These are phyloP conservation scores for Coprinopsis cinerea DNA, from an alignment of 768 basidiomycete species.

Conservation along the genomic window DNA sequence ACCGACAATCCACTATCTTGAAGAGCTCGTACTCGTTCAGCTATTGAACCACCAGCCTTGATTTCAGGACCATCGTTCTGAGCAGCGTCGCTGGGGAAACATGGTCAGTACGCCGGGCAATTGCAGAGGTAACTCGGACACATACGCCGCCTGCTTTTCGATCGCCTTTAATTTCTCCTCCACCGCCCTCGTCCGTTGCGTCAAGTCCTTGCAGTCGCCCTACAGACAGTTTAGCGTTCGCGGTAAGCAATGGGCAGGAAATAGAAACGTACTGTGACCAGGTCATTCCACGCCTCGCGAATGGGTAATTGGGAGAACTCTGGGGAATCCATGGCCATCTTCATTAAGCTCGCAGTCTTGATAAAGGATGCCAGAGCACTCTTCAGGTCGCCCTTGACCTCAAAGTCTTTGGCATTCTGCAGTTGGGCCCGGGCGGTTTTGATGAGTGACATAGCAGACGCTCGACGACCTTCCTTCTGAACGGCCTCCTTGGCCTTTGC, in stretches of 20 bases:
- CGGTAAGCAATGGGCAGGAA: constrained; percentile 2
- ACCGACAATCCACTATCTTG: constrained; percentile 66
- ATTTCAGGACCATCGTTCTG: constrained; percentile 31
- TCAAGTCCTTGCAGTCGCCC: constrained; percentile 35
- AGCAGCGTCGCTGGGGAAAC: constrained; percentile 13
- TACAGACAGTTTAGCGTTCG: constrained; percentile 13
- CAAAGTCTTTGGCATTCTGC: constrained; percentile 42
- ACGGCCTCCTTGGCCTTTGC: constrained; percentile 40
- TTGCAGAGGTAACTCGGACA: not conserved
- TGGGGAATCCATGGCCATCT: constrained; percentile 51
- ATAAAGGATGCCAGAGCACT: constrained; percentile 55
- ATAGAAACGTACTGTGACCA: constrained; percentile 59
- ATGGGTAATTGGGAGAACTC: constrained; percentile 59
- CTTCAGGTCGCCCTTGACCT: constrained; percentile 54
- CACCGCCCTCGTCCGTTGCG: constrained; percentile 29
- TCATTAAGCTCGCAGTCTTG: constrained; percentile 53
- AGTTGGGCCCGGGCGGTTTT: constrained; percentile 56
- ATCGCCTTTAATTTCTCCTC: constrained; percentile 43
- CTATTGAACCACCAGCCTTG: constrained; percentile 63
- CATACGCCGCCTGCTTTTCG: constrained; percentile 33
- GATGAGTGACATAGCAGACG: constrained; percentile 56
- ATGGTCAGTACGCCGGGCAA: constrained; percentile 6
- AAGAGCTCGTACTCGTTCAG: constrained; percentile 74
- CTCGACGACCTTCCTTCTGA: constrained; percentile 48
- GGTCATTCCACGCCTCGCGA: constrained; percentile 58